Conservation (phyloP, 2,329 filamentous ascomycete species). For the Epichloe coenophiala region DNA sequence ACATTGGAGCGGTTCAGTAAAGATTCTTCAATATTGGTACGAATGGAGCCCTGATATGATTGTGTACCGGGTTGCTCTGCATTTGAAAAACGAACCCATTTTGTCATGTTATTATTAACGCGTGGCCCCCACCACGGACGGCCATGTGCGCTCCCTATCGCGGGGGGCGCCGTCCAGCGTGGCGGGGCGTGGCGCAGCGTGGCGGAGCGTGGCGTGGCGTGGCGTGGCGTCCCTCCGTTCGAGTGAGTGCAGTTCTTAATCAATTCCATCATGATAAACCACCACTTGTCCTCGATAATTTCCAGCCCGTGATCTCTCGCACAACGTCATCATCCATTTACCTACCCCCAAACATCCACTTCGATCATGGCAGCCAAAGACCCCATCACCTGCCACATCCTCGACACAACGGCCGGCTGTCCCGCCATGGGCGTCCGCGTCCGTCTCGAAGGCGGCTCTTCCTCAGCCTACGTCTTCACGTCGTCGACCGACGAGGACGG, state of each 20-base stretch:
- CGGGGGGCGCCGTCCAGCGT: not conserved
- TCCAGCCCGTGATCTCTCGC: not conserved
- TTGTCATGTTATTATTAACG: too few relatives aligned
- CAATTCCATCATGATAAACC: too few relatives aligned
- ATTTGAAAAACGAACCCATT: too few relatives aligned
- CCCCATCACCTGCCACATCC: conserved; percentile 75
- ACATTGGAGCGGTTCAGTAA: too few relatives aligned
- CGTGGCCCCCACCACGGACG: not conserved
- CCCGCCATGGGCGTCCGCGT: conserved; percentile 56
- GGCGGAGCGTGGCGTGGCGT: not conserved
- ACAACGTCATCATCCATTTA: not conserved
- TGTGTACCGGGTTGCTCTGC: too few relatives aligned
- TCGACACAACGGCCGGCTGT: conserved; percentile 64
- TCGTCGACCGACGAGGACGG: conserved; percentile 65
- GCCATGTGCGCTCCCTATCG: not conserved
- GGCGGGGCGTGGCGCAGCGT: too few relatives aligned
- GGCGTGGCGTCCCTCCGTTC: too few relatives aligned
- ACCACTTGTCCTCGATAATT: too few relatives aligned
- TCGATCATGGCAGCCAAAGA: conserved; percentile 28
- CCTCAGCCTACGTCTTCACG: conserved; percentile 34
- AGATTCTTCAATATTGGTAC: too few relatives aligned
- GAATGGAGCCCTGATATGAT: too few relatives aligned
- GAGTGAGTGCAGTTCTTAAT: not conserved
- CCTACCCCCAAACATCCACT: not conserved
- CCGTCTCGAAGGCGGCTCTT: conserved; percentile 34